Conservation (phyloP, 208 protist species). For the Spironucleus salmonicida region DNA sequence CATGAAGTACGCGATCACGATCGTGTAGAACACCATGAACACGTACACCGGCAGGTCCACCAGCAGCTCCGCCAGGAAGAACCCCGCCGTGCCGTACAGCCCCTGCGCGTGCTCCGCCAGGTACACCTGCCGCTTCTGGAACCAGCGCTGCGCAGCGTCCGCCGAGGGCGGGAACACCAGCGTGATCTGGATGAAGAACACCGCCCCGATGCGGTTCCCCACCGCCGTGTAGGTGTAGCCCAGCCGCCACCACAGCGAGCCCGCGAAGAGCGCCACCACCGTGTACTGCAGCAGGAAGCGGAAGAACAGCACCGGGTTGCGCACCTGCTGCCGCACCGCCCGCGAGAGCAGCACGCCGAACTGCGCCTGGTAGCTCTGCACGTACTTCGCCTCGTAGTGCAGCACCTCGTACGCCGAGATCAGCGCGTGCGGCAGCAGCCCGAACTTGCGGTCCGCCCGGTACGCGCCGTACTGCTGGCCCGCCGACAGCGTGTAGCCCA, state of each 20-base stretch:
- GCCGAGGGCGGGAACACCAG: slow-evolving; percentile 1
- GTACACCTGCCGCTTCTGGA: slow-evolving; percentile 7
- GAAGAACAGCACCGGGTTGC: not conserved
- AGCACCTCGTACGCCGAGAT: not conserved
- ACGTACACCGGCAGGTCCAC: slow-evolving; percentile 10
- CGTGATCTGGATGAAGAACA: slow-evolving; percentile 21
- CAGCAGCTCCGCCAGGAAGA: slow-evolving; percentile 17
- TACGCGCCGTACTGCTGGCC: not conserved
- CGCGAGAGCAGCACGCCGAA: not conserved
- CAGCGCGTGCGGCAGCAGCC: not conserved
- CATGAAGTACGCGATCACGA: slow-evolving; percentile 20
- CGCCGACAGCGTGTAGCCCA: not conserved
- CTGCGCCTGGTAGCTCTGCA: not conserved
- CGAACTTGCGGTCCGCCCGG: not conserved
- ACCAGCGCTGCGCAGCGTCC: not conserved
- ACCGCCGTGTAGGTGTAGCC: not conserved
- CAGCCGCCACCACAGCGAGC: slow-evolving; percentile 2
- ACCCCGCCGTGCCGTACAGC: not conserved
- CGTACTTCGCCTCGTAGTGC: slow-evolving; percentile 4
- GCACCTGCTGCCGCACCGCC: not conserved
- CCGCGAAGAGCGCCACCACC: slow-evolving; percentile 9
- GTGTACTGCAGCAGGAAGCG: not conserved
- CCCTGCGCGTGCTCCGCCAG: slow-evolving; percentile 12
- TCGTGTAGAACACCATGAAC: not conserved
- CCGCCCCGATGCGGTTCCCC: slow-evolving; percentile 5